Conservation (phyloP, 2,329 filamentous ascomycete genomes). For the Raffaelea deltoideospora region DNA sequence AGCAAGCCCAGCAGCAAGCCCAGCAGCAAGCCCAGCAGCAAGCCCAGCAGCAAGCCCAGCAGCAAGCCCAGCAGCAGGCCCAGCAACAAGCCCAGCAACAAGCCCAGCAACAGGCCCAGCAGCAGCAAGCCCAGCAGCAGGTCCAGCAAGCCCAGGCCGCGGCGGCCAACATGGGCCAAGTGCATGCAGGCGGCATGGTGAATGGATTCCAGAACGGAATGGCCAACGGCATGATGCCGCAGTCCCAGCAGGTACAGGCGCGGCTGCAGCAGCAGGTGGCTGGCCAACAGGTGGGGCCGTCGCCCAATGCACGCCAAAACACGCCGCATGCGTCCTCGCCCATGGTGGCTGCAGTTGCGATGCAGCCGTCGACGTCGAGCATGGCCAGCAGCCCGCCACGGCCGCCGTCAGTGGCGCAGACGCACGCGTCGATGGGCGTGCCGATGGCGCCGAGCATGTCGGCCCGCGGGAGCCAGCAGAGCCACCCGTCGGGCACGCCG, state of each 20-base stretch:
- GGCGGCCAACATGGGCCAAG: constrained; percentile 21
- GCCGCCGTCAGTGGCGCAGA: constrained; percentile 50
- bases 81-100: too few species aligned
- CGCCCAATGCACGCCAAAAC: constrained; percentile 49
- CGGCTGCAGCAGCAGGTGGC: constrained; percentile 41
- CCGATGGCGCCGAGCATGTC: constrained; percentile 50
- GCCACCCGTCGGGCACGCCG: constrained; percentile 47
- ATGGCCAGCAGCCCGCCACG: constrained; percentile 54
- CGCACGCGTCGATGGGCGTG: constrained; percentile 37
- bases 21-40: constrained; percentile 18
- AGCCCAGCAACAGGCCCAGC: constrained; percentile 13
- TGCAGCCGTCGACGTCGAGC: constrained; percentile 51
- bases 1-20: constrained; percentile 16
- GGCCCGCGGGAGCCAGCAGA: constrained; percentile 49
- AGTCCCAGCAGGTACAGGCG: constrained; percentile 23
- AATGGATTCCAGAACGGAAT: constrained; percentile 18
- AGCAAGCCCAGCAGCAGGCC: constrained; percentile 3
- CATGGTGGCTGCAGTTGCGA: constrained; percentile 44
- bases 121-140: constrained; percentile 12
- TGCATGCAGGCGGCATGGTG: constrained; percentile 28
- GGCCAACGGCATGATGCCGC: constrained; percentile 20
- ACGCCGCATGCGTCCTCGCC: constrained; percentile 53
- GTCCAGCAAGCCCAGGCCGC: constrained; percentile 10
- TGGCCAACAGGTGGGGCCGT: constrained; percentile 40
- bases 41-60: constrained; percentile 13